Evolutionary conservation across 306 rosid genomes (phyloP), one percentile per base, ranked within the genome.

Genomic region (Pueraria montana): DNA sequence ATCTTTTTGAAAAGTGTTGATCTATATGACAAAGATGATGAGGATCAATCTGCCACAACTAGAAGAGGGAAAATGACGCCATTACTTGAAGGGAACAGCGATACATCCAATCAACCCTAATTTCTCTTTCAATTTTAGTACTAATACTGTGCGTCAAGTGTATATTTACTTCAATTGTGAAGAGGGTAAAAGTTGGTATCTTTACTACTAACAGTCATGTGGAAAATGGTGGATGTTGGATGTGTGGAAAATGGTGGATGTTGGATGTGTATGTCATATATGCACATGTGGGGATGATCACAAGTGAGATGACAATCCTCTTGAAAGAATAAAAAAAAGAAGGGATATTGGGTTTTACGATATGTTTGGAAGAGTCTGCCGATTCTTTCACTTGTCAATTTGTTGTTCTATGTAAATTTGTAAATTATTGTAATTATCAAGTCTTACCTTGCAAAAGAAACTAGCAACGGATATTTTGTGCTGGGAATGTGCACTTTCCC

Each of bases 1-100:
- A 88, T 80, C 79, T 94, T 94, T 79, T 83, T 91, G 70, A 83
- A 76, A 21, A 89, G 80, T 71, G 88, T 42, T 68, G 97, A 92
- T 78, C 48, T 16, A 77, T 80, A 20, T 48, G 59, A 46, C 10
- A 85, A 86, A 73, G 92, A 80, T 43, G 89, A 26, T 8, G 93
- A 75, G 52, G 87, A 82, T 16, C 84, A 80, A 79, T 80, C 86
- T 42, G 68, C 86, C 55, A 9, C 86, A 5, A 34, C 12, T 64
- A 78, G 23, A 76, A 84, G 76, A 70, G 91, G 27, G 74, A 78
- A 68, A 86, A 52, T 49, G 83, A 81, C 84, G 83, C 98, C 97
- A 36, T 90, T 94, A 89, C 90, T 94, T 61, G 90, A 84, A 80
- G 94, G 68, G 32, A 85, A 34, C 77, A 48, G 26, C 24, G 75